Conservation (phyloP, 2,329 filamentous ascomycete genomes). For the Aspergillus neoniger region DNA sequence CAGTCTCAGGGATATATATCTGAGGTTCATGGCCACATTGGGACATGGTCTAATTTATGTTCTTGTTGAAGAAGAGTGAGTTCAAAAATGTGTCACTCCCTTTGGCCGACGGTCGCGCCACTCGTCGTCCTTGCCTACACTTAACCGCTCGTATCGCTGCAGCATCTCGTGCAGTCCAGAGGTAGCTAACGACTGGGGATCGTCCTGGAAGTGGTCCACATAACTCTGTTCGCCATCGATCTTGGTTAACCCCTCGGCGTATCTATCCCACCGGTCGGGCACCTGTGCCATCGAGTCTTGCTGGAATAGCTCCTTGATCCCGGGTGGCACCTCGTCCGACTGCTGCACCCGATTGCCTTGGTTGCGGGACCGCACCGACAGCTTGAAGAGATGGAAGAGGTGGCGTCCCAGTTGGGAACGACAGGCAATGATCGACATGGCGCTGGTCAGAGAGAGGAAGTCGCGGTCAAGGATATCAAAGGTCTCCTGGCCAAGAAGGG, state of each 20-base stretch:
- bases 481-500: constrained; percentile 21
- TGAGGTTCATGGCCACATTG: background rate
- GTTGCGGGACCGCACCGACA: constrained; percentile 24
- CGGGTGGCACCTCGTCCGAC: constrained; percentile 16
- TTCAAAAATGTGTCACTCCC: background rate
- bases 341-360: constrained; percentile 16
- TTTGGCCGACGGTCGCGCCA: background rate
- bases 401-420: constrained; percentile 27
- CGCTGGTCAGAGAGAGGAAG: constrained; percentile 27
- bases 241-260: constrained; percentile 18
- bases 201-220: background rate
- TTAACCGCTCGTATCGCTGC: constrained; percentile 26
- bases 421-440: constrained; percentile 28
- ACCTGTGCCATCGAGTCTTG: constrained; percentile 2
- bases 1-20: background rate
- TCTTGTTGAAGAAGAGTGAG: too few species aligned
- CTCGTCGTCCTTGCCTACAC: constrained; percentile 21
- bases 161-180: constrained; percentile 26
- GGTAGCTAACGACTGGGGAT: constrained; percentile 9
- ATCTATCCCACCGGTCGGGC: constrained; percentile 13
- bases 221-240: constrained; percentile 13
- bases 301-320: constrained; percentile 20
- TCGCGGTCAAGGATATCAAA: constrained; percentile 30
- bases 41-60: too few species aligned
- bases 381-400: constrained; percentile 30